Conservation (phyloP, 2,329 filamentous ascomycete genomes). For the Herpomyces periplanetae region DNA sequence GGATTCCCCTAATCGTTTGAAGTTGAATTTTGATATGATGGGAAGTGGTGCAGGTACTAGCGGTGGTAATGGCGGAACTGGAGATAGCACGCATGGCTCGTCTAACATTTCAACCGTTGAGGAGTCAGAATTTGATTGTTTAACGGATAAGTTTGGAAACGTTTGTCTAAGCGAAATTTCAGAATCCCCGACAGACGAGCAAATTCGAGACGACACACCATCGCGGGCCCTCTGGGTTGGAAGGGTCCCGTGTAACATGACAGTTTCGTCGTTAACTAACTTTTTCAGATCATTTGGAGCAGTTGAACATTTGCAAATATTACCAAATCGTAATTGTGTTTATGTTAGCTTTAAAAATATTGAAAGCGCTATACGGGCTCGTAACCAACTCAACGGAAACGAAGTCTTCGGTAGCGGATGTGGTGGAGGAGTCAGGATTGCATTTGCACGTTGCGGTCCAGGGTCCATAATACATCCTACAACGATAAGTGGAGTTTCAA, state of each 20-base stretch:
- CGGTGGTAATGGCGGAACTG: no score
- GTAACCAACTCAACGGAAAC: slow-evolving; percentile 59
- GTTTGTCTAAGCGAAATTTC: no score
- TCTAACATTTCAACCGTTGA: no score
- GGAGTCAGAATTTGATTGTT: no score
- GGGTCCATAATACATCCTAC: slow-evolving; percentile 52
- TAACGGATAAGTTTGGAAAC: no score
- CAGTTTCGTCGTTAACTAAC: slow-evolving; percentile 63
- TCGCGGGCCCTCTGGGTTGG: slow-evolving; percentile 82
- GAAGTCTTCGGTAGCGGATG: slow-evolving; percentile 98
- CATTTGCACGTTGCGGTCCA: no score
- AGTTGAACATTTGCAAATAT: slow-evolving; percentile 58
- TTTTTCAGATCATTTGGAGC: slow-evolving; percentile 80
- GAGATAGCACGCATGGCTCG: no score
- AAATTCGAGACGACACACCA: no score
- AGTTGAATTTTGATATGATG: no score
- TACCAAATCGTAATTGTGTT: slow-evolving; percentile 94
- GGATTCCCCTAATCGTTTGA: slow-evolving; percentile 39
- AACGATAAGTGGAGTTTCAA: slow-evolving; percentile 48
- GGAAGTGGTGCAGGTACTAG: no score
- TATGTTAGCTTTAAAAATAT: slow-evolving; percentile 88
- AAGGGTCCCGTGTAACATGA: slow-evolving; percentile 85
- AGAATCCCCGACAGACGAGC: no score
- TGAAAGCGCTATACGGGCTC: slow-evolving; percentile 64
- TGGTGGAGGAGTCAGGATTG: slow-evolving; percentile 69